Percentiles rank a stretch among this genome's conserved stretches.
Conservation (phyloP, 129 eudicot species). For the Flaveria ramosissima region DNA sequence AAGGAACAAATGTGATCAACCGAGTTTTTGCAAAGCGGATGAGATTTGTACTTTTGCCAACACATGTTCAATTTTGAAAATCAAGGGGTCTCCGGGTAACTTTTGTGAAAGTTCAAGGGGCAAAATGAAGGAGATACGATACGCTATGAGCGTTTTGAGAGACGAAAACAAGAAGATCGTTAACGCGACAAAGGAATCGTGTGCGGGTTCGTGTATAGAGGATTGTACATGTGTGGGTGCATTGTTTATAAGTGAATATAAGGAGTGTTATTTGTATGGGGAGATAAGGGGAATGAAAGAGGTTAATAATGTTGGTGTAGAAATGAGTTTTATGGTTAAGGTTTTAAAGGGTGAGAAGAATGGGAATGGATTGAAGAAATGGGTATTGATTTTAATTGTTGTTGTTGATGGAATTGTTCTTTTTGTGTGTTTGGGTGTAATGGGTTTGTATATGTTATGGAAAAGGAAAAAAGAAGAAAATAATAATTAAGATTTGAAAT, state of each 20-base stretch:
- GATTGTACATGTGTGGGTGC: constrained; percentile 80
- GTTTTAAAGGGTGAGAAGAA: constrained; percentile 45
- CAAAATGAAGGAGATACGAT: constrained; percentile 62
- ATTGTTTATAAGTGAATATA: constrained; percentile 39
- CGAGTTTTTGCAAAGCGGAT: constrained; percentile 59
- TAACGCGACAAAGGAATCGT: constrained; percentile 44
- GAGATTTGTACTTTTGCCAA: constrained; percentile 62
- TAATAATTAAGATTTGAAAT: constrained; percentile 10
- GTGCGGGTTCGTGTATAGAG: constrained; percentile 47
- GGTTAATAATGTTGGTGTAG: constrained; percentile 34
- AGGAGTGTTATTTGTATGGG: constrained; percentile 61
- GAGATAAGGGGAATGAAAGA: constrained; percentile 66
- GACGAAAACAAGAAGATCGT: constrained; percentile 22
- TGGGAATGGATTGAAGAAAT: constrained; percentile 57
- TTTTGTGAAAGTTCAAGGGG: constrained; percentile 45
- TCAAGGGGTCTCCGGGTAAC: constrained; percentile 21
- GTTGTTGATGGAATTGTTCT: constrained; percentile 74
- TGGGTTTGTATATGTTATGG: constrained; percentile 58
- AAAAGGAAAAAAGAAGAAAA: constrained; percentile 49
- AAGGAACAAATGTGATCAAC: constrained; percentile 67
- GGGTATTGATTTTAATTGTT: constrained; percentile 64
- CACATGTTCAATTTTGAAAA: constrained; percentile 61
- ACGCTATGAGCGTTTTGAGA: constrained; percentile 48
- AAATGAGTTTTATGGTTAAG: constrained; percentile 64
- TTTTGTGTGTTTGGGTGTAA: constrained; percentile 59